These are phyloP conservation scores for Helichrysum umbraculigerum DNA, from an alignment of 129 eudicot genomes.

Conservation along the genomic window DNA sequence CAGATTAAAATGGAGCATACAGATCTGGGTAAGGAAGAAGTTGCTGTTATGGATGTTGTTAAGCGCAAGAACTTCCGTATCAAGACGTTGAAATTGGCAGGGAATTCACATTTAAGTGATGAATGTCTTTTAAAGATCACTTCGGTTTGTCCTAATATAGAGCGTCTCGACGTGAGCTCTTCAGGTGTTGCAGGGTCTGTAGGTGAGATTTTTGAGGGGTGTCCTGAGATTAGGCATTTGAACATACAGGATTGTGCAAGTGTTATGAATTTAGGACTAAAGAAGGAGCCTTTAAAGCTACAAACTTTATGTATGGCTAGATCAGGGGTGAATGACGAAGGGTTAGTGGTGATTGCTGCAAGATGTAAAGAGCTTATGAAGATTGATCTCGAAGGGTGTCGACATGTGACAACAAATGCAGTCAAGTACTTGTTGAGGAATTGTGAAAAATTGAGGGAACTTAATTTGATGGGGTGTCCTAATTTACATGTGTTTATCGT, in stretches of 20 bases:
- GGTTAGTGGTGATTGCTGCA: constrained; percentile 36
- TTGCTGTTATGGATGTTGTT: constrained; percentile 5
- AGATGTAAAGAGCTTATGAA: constrained; percentile 50
- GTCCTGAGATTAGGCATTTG: constrained; percentile 47
- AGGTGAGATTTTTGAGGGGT: constrained; percentile 35
- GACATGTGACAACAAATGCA: constrained; percentile 39
- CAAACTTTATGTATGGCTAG: constrained; percentile 43
- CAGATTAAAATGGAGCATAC: constrained; percentile 42
- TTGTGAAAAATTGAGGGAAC: constrained; percentile 55
- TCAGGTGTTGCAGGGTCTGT: constrained; percentile 36
- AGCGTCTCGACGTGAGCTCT: constrained; percentile 43
- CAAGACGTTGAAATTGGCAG: constrained; percentile 37
- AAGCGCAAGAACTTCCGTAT: constrained; percentile 25
- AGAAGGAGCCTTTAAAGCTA: constrained; percentile 36
- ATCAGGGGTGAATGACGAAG: constrained; percentile 57
- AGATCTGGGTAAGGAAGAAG: constrained; percentile 32
- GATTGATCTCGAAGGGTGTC: constrained; percentile 52
- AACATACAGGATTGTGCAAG: constrained; percentile 39
- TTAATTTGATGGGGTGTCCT: constrained; percentile 53
- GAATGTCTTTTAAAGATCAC: constrained; percentile 40
- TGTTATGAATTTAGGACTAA: constrained; percentile 43
- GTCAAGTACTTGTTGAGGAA: constrained; percentile 42
- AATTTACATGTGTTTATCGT: constrained; percentile 33
- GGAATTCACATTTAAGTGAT: constrained; percentile 33
- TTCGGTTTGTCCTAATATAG: constrained; percentile 46